Percentiles rank a stretch among this genome's conserved stretches.
Evolutionary conservation across 139 green algal genomes (phyloP).

Genomic region (Volvox reticuliferus): DNA sequence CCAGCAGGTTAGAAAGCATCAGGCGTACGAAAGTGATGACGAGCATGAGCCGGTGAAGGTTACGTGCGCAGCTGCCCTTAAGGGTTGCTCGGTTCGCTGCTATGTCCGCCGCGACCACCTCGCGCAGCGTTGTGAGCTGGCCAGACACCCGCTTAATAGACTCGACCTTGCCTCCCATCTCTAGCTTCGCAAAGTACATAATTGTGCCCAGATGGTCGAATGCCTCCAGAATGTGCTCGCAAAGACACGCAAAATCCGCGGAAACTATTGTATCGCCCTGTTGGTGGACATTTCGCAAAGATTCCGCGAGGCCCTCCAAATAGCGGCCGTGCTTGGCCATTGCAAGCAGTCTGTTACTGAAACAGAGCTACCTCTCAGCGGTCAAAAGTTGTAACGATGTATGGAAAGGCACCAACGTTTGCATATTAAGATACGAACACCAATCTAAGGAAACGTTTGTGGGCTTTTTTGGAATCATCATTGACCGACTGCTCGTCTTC

Average conservation of each 20-base stretch:
- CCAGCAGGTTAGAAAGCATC: slow-evolving; percentile 56
- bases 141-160: slow-evolving; percentile 27
- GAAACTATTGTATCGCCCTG: slow-evolving; percentile 1
- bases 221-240: slow-evolving; percentile 40
- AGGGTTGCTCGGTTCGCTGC: slow-evolving; percentile 20
- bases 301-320: not conserved
- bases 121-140: slow-evolving; percentile 29
- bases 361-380: too few species aligned
- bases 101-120: slow-evolving; percentile 50
- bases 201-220: slow-evolving; percentile 37
- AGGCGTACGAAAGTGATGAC: slow-evolving; percentile 63
- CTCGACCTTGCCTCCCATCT: slow-evolving; percentile 52
- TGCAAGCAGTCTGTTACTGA: not conserved
- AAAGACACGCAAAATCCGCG: slow-evolving; percentile 17
- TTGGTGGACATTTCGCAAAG: not conserved
- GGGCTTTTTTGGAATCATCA: not conserved
- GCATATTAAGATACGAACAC: too few species aligned
- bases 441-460: not conserved
- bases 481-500: not conserved
- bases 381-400: too few species aligned
- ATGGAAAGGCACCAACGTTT: too few species aligned
- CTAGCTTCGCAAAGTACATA: slow-evolving; percentile 53
- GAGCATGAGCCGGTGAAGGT: slow-evolving; percentile 66
- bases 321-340: slow-evolving; percentile 29
- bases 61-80: slow-evolving; percentile 66